Base-by-base conservation (phyloP, 2,329 filamentous ascomycete species). In the Fusarium hostae region DNA sequence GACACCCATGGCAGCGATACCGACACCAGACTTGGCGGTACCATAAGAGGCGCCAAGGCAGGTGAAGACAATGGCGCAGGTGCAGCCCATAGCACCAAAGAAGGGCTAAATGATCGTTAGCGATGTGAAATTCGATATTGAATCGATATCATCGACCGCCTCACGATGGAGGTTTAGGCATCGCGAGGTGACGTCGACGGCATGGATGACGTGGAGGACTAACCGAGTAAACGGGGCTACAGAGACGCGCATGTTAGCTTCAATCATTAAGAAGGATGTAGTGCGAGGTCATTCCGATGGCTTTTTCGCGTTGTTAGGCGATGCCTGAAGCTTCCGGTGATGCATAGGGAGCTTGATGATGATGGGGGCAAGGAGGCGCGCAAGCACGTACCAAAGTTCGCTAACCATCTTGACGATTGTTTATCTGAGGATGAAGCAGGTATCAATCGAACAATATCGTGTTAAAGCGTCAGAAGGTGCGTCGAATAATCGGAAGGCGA, bases 1-100 rank as follows among this genome's bases (percentile, higher is more conserved):
- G 79, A 98, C 95, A 92, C 95, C 95, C 93, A 98, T 98, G 78
- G 95, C 94, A 77, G 94, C 94, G 81, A 99, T 97, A 89, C 96
- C 96, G 78, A 98, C 96, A 87, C 96, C 96, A 81, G 96, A 97
- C 90, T 99, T 99, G 82, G 96, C 96, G 78, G 96, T 99, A 85
- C 96, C 96, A 86, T 98, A 99, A 77, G 96, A 94, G 81, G 96
- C 96, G 83, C 96, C 94, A 78, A 97, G 91, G 85, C 94, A 97
- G 83, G 94, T 97, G 89, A 97, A 97, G 81, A 97, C 93, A 81
- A 97, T 97, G 84, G 94, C 94, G 90, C 92, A 79, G 92, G 94
- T 96, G 90, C 95, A 98, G 84, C 95, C 95, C 92, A 98, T 96
- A 83, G 94, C 94, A 86, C 95, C 94, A 81, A 98, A 98, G 88